Evolutionary conservation across 1,284 basidiomycete genomes (phyloP).

Genomic region (Bjerkandera adusta): DNA sequence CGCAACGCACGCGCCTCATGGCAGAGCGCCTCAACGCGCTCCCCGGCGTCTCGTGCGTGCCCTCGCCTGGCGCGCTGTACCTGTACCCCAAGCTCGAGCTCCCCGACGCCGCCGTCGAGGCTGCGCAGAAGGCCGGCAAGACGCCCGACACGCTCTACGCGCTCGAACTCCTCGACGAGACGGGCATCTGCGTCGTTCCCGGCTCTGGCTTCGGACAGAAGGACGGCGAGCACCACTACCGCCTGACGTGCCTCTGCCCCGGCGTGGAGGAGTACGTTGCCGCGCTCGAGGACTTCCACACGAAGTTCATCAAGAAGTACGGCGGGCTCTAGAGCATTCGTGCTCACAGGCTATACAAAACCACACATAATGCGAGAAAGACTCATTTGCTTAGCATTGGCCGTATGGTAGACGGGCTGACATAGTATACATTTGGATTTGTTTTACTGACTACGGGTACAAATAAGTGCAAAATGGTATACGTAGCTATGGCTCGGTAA

Average conservation of each 20-base stretch:
- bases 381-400: too few species aligned
- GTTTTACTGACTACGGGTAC: too few species aligned
- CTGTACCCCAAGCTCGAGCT: conserved; percentile 79
- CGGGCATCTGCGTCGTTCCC: conserved; percentile 92
- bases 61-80: conserved; percentile 89
- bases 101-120: conserved; percentile 68
- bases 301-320: conserved; percentile 74
- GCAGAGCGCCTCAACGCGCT: conserved; percentile 73
- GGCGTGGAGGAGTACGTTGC: conserved; percentile 89
- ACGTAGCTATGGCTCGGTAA: too few species aligned
- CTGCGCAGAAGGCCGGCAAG: conserved; percentile 71
- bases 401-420: too few species aligned
- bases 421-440: too few species aligned
- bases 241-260: conserved; percentile 86
- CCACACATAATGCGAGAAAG: too few species aligned
- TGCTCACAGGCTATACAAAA: neutral
- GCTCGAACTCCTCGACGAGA: conserved; percentile 78
- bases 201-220: conserved; percentile 92
- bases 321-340: conserved; percentile 15
- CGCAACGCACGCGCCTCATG: conserved; percentile 72
- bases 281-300: conserved; percentile 85
- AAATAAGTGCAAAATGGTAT: too few species aligned
- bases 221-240: conserved; percentile 84
- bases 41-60: conserved; percentile 82
- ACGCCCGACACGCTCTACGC: conserved; percentile 88